phyloP scores from a whole-genome alignment of 768 basidiomycete genomes.

The Mycena rebaudengoi region DNA sequence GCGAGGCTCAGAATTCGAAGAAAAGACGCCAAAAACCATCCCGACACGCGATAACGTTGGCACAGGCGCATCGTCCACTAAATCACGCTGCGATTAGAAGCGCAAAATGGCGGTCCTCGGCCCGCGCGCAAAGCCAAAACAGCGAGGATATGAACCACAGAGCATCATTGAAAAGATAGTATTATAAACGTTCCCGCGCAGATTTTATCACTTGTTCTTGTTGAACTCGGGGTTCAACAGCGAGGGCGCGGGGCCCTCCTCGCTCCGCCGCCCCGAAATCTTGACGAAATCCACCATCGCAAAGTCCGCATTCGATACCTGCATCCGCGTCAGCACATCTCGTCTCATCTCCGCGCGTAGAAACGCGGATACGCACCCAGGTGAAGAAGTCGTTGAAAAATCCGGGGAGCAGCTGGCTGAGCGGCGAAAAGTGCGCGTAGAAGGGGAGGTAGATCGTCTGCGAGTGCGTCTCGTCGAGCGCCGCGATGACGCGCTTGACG shows the following conservation, averaged over 20 bases:
- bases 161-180: not conserved
- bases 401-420: constrained; percentile 68
- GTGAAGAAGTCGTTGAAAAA: constrained; percentile 78
- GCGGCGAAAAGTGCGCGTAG: constrained; percentile 68
- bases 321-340: constrained; percentile 1
- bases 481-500: constrained; percentile 83
- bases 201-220: not conserved
- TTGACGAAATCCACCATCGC: constrained; percentile 77
- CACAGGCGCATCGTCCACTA: constrained; percentile 4
- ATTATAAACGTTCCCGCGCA: constrained; percentile 7
- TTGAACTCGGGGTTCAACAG: not conserved
- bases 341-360: constrained; percentile 7
- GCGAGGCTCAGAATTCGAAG: not conserved
- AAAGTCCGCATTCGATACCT: constrained; percentile 77
- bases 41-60: not conserved
- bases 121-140: too few relatives aligned
- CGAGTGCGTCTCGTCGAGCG: constrained; percentile 83
- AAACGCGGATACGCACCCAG: constrained; percentile 59
- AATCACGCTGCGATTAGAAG: not conserved
- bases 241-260: constrained; percentile 51
- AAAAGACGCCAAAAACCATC: constrained; percentile 1
- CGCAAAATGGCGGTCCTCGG: not conserved
- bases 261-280: constrained; percentile 62
- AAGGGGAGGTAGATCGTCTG: constrained; percentile 77
- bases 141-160: too few relatives aligned